Evolutionary conservation across 2,329 filamentous ascomycete species (phyloP).

Genomic region (Calycina herbarum): DNA sequence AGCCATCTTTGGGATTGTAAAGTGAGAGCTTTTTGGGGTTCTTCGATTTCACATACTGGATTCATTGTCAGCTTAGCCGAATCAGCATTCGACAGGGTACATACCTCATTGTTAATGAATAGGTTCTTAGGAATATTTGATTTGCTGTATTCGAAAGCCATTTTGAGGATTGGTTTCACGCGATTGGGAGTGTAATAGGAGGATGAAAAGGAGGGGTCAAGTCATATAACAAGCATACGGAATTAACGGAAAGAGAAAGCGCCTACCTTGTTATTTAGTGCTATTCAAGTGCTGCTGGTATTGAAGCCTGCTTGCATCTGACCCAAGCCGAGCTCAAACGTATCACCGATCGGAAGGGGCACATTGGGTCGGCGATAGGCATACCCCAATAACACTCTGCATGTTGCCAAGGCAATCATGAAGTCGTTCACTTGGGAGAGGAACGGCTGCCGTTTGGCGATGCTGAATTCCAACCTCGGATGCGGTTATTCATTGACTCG

Average conservation of each 20-base stretch:
- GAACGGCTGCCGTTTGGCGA: too few species aligned
- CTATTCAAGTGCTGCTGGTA: not conserved
- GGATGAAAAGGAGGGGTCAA: not conserved
- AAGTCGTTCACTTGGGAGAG: not conserved
- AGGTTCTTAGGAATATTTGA: constrained; percentile 43
- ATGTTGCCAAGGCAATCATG: not conserved
- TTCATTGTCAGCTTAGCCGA: constrained; percentile 3
- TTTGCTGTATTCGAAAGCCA: constrained; percentile 37
- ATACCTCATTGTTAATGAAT: constrained; percentile 52
- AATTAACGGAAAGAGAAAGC: not conserved
- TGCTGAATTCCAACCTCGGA: too few species aligned
- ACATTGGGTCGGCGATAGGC: not conserved
- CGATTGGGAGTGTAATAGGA: not conserved
- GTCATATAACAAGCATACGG: not conserved
- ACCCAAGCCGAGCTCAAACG: too few species aligned
- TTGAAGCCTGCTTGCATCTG: too few species aligned
- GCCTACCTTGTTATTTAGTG: not conserved
- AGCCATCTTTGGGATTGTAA: constrained; percentile 50
- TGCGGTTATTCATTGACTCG: not conserved
- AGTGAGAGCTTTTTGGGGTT: constrained; percentile 48
- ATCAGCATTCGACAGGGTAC: not conserved
- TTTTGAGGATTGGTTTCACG: constrained; percentile 3
- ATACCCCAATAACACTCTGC: not conserved
- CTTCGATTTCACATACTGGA: constrained; percentile 40
- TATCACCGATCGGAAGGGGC: too few species aligned